Conservation (phyloP, 1,284 basidiomycete species). For the Sanguinoderma infundibulare region DNA sequence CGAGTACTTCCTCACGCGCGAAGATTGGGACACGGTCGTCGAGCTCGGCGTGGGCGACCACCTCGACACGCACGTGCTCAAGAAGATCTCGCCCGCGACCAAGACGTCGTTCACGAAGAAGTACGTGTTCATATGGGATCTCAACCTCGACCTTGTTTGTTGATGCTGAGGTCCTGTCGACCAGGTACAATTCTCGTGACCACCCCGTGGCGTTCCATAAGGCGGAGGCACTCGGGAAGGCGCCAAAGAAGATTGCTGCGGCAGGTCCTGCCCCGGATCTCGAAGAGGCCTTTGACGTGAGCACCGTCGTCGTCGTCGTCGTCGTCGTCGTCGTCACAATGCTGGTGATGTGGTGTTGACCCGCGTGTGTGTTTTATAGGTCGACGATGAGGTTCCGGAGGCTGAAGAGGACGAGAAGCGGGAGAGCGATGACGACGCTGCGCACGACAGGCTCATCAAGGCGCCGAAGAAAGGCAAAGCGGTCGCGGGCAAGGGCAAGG, state of each 20-base stretch:
- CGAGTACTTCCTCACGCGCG: slow-evolving; percentile 90
- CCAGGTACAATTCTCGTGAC: slow-evolving; percentile 83
- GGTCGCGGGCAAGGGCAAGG: slow-evolving; percentile 28
- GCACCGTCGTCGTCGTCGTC: slow-evolving; percentile 29
- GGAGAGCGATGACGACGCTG: slow-evolving; percentile 42
- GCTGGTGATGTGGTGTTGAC: slow-evolving; percentile 10
- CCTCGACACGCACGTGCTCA: slow-evolving; percentile 75
- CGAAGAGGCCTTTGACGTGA: slow-evolving; percentile 81
- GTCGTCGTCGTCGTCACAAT: slow-evolving; percentile 28
- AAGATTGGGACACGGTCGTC: slow-evolving; percentile 95
- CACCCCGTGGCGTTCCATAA: slow-evolving; percentile 95
- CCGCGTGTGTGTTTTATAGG: slow-evolving; percentile 23
- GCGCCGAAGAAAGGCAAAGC: slow-evolving; percentile 41
- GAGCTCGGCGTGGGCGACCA: slow-evolving; percentile 90
- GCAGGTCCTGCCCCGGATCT: slow-evolving; percentile 82
- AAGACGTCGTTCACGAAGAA: slow-evolving; percentile 89
- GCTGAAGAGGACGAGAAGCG: slow-evolving; percentile 43
- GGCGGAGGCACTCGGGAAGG: slow-evolving; percentile 76
- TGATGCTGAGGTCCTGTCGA: neutral
- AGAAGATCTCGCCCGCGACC: slow-evolving; percentile 82
- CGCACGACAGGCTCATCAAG: slow-evolving; percentile 59
- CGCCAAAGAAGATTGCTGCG: slow-evolving; percentile 75
- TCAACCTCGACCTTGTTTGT: neutral
- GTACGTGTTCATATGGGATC: slow-evolving; percentile 46
- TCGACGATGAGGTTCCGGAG: slow-evolving; percentile 46